Evolutionary conservation across 306 rosid genomes (phyloP).

Genomic region (Cucumis sativus): DNA sequence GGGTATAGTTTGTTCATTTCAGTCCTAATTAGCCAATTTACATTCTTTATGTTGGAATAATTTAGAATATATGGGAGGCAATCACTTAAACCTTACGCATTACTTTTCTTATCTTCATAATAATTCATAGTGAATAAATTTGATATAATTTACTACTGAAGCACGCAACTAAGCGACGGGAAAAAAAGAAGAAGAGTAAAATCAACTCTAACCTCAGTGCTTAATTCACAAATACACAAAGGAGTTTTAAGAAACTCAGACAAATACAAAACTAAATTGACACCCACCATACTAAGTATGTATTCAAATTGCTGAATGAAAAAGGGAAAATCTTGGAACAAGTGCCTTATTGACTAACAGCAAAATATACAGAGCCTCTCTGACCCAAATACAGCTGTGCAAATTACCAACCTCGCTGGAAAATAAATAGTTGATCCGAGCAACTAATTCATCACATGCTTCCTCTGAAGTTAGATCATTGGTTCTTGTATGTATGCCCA

Average conservation of each 20-base stretch:
- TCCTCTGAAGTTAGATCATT: conserved; percentile 39
- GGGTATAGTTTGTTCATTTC: background rate
- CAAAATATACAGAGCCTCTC: background rate
- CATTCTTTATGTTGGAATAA: background rate
- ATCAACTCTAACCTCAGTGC: background rate
- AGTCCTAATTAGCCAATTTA: background rate
- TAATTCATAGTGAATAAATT: background rate
- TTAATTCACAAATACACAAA: background rate
- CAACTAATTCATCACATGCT: conserved; percentile 42
- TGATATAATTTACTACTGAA: background rate
- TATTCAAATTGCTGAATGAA: background rate
- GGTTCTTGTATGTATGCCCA: conserved; percentile 33
- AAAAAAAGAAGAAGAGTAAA: background rate
- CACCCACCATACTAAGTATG: background rate
- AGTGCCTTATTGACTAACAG: background rate
- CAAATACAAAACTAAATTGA: background rate
- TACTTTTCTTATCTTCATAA: background rate
- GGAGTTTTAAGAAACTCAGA: background rate
- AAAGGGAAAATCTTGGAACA: background rate
- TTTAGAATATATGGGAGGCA: background rate
- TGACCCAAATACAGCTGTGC: background rate
- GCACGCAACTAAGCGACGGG: background rate
- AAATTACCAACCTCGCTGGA: conserved; percentile 59
- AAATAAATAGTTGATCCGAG: conserved; percentile 39
- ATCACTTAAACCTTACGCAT: background rate